Evolutionary conservation across 768 basidiomycete genomes (phyloP), one percentile per base, ranked within the genome.

Genomic region (Coprinellus aureogranulatus): DNA sequence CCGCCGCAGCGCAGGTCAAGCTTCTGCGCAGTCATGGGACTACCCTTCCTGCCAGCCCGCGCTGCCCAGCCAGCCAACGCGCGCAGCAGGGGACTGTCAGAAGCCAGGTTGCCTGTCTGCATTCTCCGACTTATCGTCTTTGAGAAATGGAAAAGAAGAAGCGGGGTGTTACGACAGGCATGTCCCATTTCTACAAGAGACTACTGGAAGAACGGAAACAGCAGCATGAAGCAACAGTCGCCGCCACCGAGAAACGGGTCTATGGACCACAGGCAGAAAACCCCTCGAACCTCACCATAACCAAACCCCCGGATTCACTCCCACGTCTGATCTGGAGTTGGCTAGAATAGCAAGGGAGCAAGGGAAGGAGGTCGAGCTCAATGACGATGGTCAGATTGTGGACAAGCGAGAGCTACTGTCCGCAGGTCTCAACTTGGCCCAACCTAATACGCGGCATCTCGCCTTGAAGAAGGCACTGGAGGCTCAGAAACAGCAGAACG

Each of bases 331-430:
- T 70, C 65, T 83, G 27, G 88, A 92, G 65, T 79, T 92, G 26
- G 92, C 90, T 23, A 81, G 71, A 44, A 64, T 81, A 44, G 92
- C 93, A 16, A 77, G 79, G 62, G 83, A 80, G 57, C 80, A 89
- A 65, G 95, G 94, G 23, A 90, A 90, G 69, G 80, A 86, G 11
- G 87, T 99, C 31, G 96, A 98, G 71, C 75, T 98, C 31, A 98
- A 98, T 70, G 96, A 98, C 70, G 95, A 98, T 64, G 95, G 94
- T 64, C 92, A 95, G 69, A 94, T 98, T 46, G 89, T 99, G 48
- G 97, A 99, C 75, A 94, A 95, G 67, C 87, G 95, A 55, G 92
- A 95, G 53, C 77, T 99, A 8, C 78, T 98, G 45, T 84, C 88
- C 22, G 95, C 96, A 4, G 97, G 97, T 2, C 75, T 99, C 55